Base-by-base conservation (phyloP, 1,284 basidiomycete genomes). In the Trametes sp. region DNA sequence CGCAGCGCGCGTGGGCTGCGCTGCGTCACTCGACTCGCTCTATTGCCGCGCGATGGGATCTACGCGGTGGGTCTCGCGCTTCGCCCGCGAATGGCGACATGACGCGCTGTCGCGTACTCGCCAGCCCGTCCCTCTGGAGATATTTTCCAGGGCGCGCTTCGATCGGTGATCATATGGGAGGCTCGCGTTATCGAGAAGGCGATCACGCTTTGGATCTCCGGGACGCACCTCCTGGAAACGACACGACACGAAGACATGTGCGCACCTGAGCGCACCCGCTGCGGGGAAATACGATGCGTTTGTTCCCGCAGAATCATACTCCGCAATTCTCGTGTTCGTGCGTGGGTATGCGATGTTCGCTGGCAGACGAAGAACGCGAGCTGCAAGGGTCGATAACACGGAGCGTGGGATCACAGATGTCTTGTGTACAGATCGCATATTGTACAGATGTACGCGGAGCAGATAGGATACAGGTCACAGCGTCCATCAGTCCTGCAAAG, bases 401-500 rank as follows among this genome's bases (percentile, higher is more conserved):
- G 31, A 8, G 42, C 31, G 35, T 48, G 44, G 26, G 44, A 24
- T 24, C 52, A 33, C 45, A n/a, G 36, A 42, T 46, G 26, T n/a
- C 46, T 54, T 46, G 49, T 60, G 59, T 60, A 49, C 26, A 48
- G 33, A 26, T 36, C 45, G 45, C 42, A 49, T 57, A 54, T 52
- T 51, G 57, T 65, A 62, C 61, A 65, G 36, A 36, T 51, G 45
- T 60, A 60, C 58, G 53, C 44, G 38, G 14, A 44, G 13, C 19
- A 31, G 31, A 60, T 48, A 60, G 45, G 29, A 23, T 62, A 60
- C 54, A 57, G 35, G 24, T n/a, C 49, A 48, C 52, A 26, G 42
- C 29, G 57, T 64, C 51, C 62, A 65, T 68, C 60, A 68, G 57
- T 68, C 66, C 66, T 65, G 57, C 35, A 41, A 31, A 31, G 31